Evolutionary conservation across 805 yeast species (phyloP).

Genomic region (Schwanniomyces vanrijiae): DNA sequence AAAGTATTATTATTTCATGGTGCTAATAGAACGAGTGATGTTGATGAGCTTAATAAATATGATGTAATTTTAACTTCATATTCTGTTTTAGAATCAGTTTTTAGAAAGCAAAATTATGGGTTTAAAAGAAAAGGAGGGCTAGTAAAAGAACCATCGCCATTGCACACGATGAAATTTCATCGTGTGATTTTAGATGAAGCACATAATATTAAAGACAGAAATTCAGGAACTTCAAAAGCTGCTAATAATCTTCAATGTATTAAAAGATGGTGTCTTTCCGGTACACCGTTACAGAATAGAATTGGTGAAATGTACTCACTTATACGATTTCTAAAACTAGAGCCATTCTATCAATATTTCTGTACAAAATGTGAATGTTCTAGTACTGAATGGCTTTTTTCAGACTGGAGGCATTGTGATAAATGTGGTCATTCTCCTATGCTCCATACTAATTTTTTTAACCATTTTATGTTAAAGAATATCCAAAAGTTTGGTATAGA

Average conservation of each 20-base stretch:
- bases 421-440: slow-evolving; percentile 88
- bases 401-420: slow-evolving; percentile 82
- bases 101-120: slow-evolving; percentile 79
- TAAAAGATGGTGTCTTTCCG: slow-evolving; percentile 89
- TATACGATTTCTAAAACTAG: slow-evolving; percentile 77
- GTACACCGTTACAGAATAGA: slow-evolving; percentile 95
- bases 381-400: slow-evolving; percentile 80
- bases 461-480: slow-evolving; percentile 92
- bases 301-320: slow-evolving; percentile 96
- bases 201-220: slow-evolving; percentile 94
- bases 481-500: slow-evolving; percentile 83
- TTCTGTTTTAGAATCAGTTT: slow-evolving; percentile 86
- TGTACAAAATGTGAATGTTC: slow-evolving; percentile 92
- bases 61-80: slow-evolving; percentile 92
- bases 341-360: slow-evolving; percentile 85
- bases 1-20: slow-evolving; percentile 82
- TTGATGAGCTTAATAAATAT: slow-evolving; percentile 55
- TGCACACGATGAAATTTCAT: slow-evolving; percentile 76
- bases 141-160: slow-evolving; percentile 70
- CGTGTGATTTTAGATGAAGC: slow-evolving; percentile 95
- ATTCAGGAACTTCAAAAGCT: slow-evolving; percentile 90
- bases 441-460: slow-evolving; percentile 94
- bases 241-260: slow-evolving; percentile 71
- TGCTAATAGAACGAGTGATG: slow-evolving; percentile 63
- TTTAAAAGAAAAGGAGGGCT: slow-evolving; percentile 69